phyloP scores from a whole-genome alignment of 1,284 basidiomycete genomes.

The Quambalaria eucalypti region DNA sequence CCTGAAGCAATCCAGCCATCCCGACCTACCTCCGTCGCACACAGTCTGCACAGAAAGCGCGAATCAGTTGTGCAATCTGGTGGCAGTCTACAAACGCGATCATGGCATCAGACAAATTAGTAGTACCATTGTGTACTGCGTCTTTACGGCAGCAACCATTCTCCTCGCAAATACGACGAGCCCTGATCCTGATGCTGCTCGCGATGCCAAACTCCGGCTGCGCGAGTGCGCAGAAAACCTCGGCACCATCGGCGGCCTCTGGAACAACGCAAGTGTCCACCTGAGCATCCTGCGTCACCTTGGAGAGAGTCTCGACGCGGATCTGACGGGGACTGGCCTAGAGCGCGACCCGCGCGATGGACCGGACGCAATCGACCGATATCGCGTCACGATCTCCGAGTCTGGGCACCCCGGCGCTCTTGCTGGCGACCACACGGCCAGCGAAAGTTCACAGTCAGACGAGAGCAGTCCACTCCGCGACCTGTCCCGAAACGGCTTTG shows the following conservation, averaged over 20 bases:
- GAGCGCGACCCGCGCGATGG: not conserved
- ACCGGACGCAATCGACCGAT: not conserved
- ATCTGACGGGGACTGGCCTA: not conserved
- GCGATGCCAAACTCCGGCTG: slow-evolving; percentile 17
- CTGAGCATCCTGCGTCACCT: not conserved
- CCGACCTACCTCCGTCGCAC: slow-evolving; percentile 21
- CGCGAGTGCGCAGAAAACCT: not conserved
- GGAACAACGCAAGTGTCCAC: not conserved
- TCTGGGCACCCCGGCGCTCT: not conserved
- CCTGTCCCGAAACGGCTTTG: not conserved
- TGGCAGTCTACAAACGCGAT: slow-evolving; percentile 22
- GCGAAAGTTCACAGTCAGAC: not conserved
- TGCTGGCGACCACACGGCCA: not conserved
- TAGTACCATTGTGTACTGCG: slow-evolving; percentile 24
- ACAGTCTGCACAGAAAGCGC: slow-evolving; percentile 27
- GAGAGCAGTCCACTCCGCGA: not conserved
- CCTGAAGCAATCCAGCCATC: slow-evolving; percentile 18
- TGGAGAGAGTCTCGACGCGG: not conserved
- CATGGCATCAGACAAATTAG: slow-evolving; percentile 25
- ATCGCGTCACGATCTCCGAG: no score
- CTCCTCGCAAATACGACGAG: slow-evolving; percentile 34
- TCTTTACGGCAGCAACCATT: slow-evolving; percentile 33
- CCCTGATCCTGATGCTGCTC: slow-evolving; percentile 12
- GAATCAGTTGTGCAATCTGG: slow-evolving; percentile 17
- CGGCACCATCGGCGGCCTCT: not conserved